Evolutionary conservation across 2,329 filamentous ascomycete genomes (phyloP), one percentile per base, ranked within the genome.

Genomic region (Colletotrichum destructivum): DNA sequence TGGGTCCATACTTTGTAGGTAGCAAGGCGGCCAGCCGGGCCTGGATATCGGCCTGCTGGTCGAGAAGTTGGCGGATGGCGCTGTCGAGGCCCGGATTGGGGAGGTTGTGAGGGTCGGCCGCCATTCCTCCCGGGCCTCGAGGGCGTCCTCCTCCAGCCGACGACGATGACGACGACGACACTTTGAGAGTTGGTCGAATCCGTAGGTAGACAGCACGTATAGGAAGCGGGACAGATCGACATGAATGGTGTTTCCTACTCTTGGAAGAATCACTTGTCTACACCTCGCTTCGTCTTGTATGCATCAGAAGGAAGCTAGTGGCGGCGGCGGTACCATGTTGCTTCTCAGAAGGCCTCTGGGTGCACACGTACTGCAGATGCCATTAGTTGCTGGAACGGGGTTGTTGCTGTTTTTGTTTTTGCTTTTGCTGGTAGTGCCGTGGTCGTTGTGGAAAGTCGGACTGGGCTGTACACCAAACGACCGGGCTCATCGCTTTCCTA

Each of bases 1-100:
- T 84, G 63, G 84, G 82, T 59, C 83, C 83, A 80, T 86, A 84
- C 74, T 84, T 85, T 74, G 81, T 81, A 66, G 85, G 84, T 18
- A 88, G 81, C 59, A 88, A 79, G 71, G 82, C 81, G 68, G 84
- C 83, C 64, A 88, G 82, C 77, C 84, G 85, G 73, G 86, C 83
- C 75, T 88, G 85, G 75, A 88, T 86, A 73, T 87, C 85, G 76
- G 85, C 85, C 76, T 88, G 86, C 77, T 89, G 87, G 73, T 86
- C 84, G 71, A 87, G 84, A 72, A 88, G 81, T 66, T 80, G 79
- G 75, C 80, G 81, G 75, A 86, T 85, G 75, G 82, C 78, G 72
- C 82, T 81, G 72, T 86, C 84, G 75, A 86, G 77, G 67, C 80
- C 78, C 66, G 82, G 78, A 73, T 84, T 82, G 75, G 82, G 54